A percentile compares a stretch with the other conserved stretches of the same genome.
Conservation (phyloP, 2,329 filamentous ascomycete genomes). For the Diaporthe sp. region DNA sequence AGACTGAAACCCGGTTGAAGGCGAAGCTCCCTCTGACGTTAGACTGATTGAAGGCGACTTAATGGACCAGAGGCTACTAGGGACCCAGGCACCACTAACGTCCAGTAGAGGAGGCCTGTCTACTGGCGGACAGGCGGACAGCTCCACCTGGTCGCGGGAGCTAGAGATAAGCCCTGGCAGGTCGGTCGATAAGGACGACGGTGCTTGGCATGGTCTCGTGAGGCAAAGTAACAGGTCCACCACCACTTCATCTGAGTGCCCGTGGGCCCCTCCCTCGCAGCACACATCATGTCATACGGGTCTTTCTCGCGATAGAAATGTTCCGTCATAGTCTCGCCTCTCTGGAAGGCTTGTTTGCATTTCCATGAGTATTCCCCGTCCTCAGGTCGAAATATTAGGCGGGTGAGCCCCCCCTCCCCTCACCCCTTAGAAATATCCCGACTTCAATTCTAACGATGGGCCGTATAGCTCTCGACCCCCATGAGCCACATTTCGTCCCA, state of each 20-base stretch:
- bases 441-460: neutral
- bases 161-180: conserved; percentile 25
- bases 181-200: conserved; percentile 7
- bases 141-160: conserved; percentile 12
- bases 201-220: conserved; percentile 29
- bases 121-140: neutral
- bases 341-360: conserved; percentile 15
- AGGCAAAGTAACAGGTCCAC: conserved; percentile 14
- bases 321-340: neutral
- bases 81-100: neutral
- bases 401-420: neutral
- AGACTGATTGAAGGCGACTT: neutral
- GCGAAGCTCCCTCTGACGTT: neutral
- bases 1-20: neutral
- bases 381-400: conserved; percentile 5
- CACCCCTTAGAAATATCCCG: neutral
- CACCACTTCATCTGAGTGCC: conserved; percentile 15
- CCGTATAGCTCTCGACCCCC: neutral
- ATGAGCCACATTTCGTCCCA: neutral
- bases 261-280: conserved; percentile 18
- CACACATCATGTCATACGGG: conserved; percentile 29
- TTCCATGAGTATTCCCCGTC: neutral
- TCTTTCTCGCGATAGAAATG: conserved; percentile 12
- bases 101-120: neutral
- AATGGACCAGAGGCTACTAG: neutral